Evolutionary conservation across 2,329 filamentous ascomycete genomes (phyloP), one percentile per base, ranked within the genome.

Genomic region (Neofusicoccum cordaticola): DNA sequence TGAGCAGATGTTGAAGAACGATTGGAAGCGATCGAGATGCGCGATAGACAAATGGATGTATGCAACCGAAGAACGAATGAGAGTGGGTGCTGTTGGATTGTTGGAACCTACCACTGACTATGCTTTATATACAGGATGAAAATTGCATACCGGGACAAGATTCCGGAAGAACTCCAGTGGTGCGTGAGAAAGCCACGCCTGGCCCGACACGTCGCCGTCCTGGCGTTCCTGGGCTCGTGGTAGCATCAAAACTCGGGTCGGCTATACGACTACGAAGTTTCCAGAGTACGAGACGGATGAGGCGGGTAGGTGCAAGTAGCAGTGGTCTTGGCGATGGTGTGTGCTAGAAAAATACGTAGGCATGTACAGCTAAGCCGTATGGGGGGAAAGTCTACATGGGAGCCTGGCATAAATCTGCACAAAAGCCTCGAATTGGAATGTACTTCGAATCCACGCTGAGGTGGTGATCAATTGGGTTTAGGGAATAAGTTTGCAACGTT

Each of bases 141-240:
- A 60, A 60, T 60, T 60, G 34, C 41, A 19, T 13, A 8, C 9
- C 56, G 42, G 31, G 56, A 34, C 27, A 37, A 45, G 53, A 57
- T 42, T 8, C 8, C 17, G 53, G 22, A 35, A 60, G 56, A 27
- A 27, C 19, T 60, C 42, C 56, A 19, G 7, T 17, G 8, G 3
- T 15, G 42, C 12, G 27, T 60, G 56, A 39, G 41, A 31, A 22
- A 19, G 27, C 17, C 37, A 4, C 39, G 15, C 13, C 12, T 35
- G 17, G 31, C 48, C 48, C 37, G 48, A 31, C 27, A 22, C 41
- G 31, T 15, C 41, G 17, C 27, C 56, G 47, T 47, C 42, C 35
- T 37, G 56, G 56, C 47, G 37, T 47, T 31, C 45, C 56, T 60
- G 56, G 56, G 56, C 22, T 22, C 56, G 42, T 47, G 31, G 56